Evolutionary conservation across 805 yeast genomes (phyloP).

Genomic region (Wickerhamomyces chambardii): DNA sequence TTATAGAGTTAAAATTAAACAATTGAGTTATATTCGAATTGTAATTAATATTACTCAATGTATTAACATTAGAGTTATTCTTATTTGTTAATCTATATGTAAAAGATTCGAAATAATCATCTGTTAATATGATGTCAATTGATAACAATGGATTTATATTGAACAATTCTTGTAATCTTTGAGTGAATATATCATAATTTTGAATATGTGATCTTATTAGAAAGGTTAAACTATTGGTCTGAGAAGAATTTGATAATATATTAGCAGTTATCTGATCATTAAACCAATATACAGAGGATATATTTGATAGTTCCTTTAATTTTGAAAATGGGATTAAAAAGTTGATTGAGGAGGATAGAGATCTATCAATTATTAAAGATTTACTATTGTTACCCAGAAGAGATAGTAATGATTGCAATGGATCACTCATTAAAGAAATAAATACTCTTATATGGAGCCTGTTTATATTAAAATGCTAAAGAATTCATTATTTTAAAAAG

Average conservation of each 20-base stretch:
- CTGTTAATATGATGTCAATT: slow-evolving; percentile 21
- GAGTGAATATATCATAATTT: slow-evolving; percentile 8
- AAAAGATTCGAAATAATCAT: slow-evolving; percentile 26
- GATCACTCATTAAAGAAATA: slow-evolving; percentile 2
- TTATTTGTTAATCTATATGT: slow-evolving; percentile 20
- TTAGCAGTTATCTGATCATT: slow-evolving; percentile 9
- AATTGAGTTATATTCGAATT: too few relatives aligned
- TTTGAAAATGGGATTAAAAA: slow-evolving; percentile 44
- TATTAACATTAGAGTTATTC: too few relatives aligned
- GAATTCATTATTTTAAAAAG: too few relatives aligned
- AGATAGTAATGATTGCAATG: slow-evolving; percentile 3
- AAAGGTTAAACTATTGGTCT: too few relatives aligned
- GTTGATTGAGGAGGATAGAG: slow-evolving; percentile 40
- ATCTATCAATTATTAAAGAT: slow-evolving; percentile 26
- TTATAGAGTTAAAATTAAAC: too few relatives aligned
- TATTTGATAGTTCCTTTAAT: slow-evolving; percentile 40
- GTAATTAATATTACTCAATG: background rate
- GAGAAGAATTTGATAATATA: slow-evolving; percentile 9
- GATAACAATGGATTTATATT: slow-evolving; percentile 7
- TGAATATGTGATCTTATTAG: slow-evolving; percentile 13
- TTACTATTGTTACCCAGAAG: slow-evolving; percentile 23
- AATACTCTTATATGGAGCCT: too few relatives aligned
- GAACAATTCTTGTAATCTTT: slow-evolving; percentile 9
- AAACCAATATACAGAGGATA: slow-evolving; percentile 40
- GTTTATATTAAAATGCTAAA: too few relatives aligned